A percentile compares a stretch with the other conserved stretches of the same genome.
phyloP scores from a whole-genome alignment of 2,329 filamentous ascomycete species.

The Ophiocordyceps camponoti-rufipedis region DNA sequence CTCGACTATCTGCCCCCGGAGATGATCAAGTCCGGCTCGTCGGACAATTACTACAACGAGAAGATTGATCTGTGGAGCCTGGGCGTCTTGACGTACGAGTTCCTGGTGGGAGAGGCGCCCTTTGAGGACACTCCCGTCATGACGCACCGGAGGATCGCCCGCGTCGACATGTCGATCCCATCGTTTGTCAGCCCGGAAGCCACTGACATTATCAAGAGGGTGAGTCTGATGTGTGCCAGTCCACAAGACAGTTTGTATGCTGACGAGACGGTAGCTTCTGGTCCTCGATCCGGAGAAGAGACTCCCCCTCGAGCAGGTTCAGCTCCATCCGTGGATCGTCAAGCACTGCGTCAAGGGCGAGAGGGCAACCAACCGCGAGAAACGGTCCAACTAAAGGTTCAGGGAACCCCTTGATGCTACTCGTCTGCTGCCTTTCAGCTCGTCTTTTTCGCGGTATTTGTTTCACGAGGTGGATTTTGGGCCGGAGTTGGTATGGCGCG shows the following conservation, averaged over 20 bases:
- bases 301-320: conserved; percentile 74
- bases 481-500: conserved; percentile 3
- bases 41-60: conserved; percentile 80
- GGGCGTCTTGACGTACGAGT: conserved; percentile 90
- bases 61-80: conserved; percentile 96
- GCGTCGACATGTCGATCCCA: conserved; percentile 84
- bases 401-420: not conserved
- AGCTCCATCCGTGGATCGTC: conserved; percentile 86
- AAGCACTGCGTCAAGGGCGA: conserved; percentile 73
- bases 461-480: not conserved
- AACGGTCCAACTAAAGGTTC: conserved; percentile 6
- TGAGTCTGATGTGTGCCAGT: conserved; percentile 20
- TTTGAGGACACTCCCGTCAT: conserved; percentile 93
- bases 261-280: conserved; percentile 40
- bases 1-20: conserved; percentile 94
- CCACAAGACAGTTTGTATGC: not conserved
- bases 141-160: conserved; percentile 78
- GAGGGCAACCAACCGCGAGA: conserved; percentile 31
- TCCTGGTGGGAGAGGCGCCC: conserved; percentile 84
- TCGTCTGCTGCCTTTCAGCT: not conserved
- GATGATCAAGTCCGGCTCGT: conserved; percentile 73
- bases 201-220: conserved; percentile 78
- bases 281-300: conserved; percentile 89
- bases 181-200: conserved; percentile 82
- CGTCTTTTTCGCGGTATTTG: not conserved